Evolutionary conservation across 352 stramenopile species (phyloP), one percentile per base, ranked within the genome.

Genomic region (Phytopythium aichiense): DNA sequence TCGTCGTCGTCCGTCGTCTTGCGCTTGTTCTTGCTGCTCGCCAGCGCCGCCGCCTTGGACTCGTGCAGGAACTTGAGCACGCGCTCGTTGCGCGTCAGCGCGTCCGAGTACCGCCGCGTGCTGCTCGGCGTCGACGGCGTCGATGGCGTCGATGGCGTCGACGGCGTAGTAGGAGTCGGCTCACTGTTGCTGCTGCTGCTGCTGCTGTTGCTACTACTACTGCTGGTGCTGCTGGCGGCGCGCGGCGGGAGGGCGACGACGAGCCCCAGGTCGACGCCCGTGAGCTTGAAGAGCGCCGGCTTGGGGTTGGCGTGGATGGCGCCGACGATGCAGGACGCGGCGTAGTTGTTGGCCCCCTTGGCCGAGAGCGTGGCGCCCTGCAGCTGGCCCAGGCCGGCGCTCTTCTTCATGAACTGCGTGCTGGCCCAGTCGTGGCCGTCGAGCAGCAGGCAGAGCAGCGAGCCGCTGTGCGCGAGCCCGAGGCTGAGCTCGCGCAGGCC

Each of bases 401-500:
- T 81, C 63, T 90, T 88, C 65, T 88, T 87, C 82, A 93, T 93
- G 61, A 87, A 91, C 72, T 91, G 77, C 56, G 84, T 93, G 60
- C 79, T 90, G 20, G 82, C 70, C 84, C 84, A 93, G 74, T 93
- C 82, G 72, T 93, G 84, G 28, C 84, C 84, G 66, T 93, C 84
- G 22, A 94, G 52, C 53, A 92, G 68, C 25, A 94, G 56, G 65
- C 83, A 91, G 15, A 94, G 61, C 61, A 94, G 62, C 37, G 81
- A 79, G 18, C 60, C 60, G 53, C 76, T 92, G 63, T 87, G 77
- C 53, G 79, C 71, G 16, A 94, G 65, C 7, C 85, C 85, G 18
- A 90, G 69, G 60, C 74, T 87, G 28, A 94, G 60, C 49, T 94
- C 83, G 0, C 83, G 81, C 48, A 94, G 67, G 0, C 85, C 85